Evolutionary conservation across 2,329 filamentous ascomycete genomes (phyloP).

Genomic region (Nemania sp.): DNA sequence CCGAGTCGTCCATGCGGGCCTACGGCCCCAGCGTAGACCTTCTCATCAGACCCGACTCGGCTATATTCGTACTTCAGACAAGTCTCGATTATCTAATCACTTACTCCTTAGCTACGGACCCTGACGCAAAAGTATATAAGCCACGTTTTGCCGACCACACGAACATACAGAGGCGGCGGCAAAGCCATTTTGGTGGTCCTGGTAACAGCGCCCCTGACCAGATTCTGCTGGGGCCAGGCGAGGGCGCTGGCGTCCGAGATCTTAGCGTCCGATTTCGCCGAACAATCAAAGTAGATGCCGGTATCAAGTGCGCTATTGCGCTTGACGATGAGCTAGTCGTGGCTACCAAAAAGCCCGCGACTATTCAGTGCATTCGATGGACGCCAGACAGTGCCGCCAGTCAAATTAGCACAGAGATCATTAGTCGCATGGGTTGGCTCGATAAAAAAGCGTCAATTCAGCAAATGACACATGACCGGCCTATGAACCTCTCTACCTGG

Average conservation of each 20-base stretch:
- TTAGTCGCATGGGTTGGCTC: slow-evolving; percentile 88
- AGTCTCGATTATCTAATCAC: slow-evolving; percentile 89
- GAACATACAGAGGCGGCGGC: slow-evolving; percentile 71
- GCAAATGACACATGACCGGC: slow-evolving; percentile 93
- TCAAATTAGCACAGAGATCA: slow-evolving; percentile 90
- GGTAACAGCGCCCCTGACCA: slow-evolving; percentile 68
- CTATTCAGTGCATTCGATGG: slow-evolving; percentile 98
- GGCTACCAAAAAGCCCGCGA: slow-evolving; percentile 88
- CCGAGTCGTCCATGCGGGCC: slow-evolving; percentile 78
- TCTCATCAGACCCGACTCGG: slow-evolving; percentile 88
- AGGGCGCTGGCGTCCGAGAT: slow-evolving; percentile 84
- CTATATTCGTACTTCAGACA: slow-evolving; percentile 92
- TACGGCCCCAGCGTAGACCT: slow-evolving; percentile 90
- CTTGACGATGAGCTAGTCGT: slow-evolving; percentile 94
- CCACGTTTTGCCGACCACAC: slow-evolving; percentile 79
- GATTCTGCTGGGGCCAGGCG: slow-evolving; percentile 80
- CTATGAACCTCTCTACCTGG: slow-evolving; percentile 97
- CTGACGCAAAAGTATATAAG: slow-evolving; percentile 85
- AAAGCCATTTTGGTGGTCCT: slow-evolving; percentile 70
- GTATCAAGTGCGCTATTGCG: slow-evolving; percentile 87
- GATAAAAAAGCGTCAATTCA: slow-evolving; percentile 79
- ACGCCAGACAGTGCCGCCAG: slow-evolving; percentile 82
- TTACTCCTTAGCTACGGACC: slow-evolving; percentile 89
- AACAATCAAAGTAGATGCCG: slow-evolving; percentile 98
- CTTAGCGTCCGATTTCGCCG: slow-evolving; percentile 93